These are phyloP conservation scores for Xylaria sp. DNA, from an alignment of 2,329 filamentous ascomycete species.

Conservation along the genomic window DNA sequence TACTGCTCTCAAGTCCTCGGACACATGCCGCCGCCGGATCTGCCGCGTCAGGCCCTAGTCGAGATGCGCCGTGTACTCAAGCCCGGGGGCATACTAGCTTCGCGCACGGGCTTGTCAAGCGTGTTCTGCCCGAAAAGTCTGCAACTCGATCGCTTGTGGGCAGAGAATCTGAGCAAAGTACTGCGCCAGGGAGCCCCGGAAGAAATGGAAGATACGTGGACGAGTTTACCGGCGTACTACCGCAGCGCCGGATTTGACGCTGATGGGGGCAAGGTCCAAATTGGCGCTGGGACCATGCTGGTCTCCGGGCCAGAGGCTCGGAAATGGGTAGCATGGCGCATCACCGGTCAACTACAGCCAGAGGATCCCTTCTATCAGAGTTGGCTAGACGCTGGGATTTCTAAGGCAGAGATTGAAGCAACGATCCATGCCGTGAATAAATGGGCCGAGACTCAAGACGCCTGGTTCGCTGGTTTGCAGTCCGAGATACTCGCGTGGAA, in stretches of 20 bases:
- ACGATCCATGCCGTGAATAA: conserved; percentile 44
- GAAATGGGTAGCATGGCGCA: conserved; percentile 45
- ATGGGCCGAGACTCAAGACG: conserved; percentile 53
- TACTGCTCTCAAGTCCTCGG: conserved; percentile 57
- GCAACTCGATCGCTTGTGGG: conserved; percentile 48
- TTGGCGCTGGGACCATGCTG: conserved; percentile 46
- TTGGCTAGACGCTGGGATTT: conserved; percentile 52
- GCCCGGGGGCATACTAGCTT: conserved; percentile 54
- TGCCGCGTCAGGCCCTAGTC: conserved; percentile 46
- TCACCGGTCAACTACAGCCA: conserved; percentile 42
- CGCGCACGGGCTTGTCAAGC: conserved; percentile 47
- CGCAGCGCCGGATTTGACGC: conserved; percentile 48
- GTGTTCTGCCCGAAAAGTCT: conserved; percentile 48
- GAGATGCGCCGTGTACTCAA: conserved; percentile 58
- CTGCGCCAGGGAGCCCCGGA: conserved; percentile 35
- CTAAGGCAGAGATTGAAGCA: conserved; percentile 51
- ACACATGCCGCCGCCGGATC: conserved; percentile 51
- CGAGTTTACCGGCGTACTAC: conserved; percentile 48
- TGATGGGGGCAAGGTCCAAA: conserved; percentile 43
- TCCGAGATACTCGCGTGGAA: conserved; percentile 56
- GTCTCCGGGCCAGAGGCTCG: conserved; percentile 44
- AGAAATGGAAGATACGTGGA: conserved; percentile 37
- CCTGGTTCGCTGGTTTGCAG: conserved; percentile 51
- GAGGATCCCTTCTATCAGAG: conserved; percentile 49
- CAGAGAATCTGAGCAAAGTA: conserved; percentile 40